Conservation (phyloP, 2,329 filamentous ascomycete genomes). For the Fusarium poae region DNA sequence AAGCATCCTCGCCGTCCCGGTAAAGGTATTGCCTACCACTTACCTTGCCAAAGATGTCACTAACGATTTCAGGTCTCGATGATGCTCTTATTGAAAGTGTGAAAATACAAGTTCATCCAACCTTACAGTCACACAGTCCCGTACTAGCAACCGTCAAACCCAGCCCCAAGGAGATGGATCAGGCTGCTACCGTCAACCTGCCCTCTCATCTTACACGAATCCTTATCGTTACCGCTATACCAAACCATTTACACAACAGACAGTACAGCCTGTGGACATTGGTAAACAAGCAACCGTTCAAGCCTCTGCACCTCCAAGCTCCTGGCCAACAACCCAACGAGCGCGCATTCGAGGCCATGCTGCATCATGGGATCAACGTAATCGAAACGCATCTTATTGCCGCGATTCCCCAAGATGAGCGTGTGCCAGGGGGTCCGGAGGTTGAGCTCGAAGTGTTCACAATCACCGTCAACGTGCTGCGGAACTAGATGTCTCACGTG, state of each 20-base stretch:
- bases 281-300: slow-evolving; percentile 75
- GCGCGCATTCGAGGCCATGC: slow-evolving; percentile 79
- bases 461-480: slow-evolving; percentile 78
- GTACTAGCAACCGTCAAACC: slow-evolving; percentile 75
- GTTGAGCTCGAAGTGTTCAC: slow-evolving; percentile 84
- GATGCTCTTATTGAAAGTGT: slow-evolving; percentile 77
- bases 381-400: slow-evolving; percentile 84
- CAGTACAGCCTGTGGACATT: slow-evolving; percentile 83
- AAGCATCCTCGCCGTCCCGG: slow-evolving; percentile 57
- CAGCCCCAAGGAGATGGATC: slow-evolving; percentile 73
- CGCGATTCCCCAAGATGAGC: slow-evolving; percentile 72
- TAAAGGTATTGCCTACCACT: slow-evolving; percentile 55
- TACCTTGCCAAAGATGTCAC: not conserved
- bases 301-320: slow-evolving; percentile 60
- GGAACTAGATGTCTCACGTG: slow-evolving; percentile 51
- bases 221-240: slow-evolving; percentile 76
- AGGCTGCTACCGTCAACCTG: slow-evolving; percentile 79
- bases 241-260: slow-evolving; percentile 71
- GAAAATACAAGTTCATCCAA: slow-evolving; percentile 75
- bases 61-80: slow-evolving; percentile 59
- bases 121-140: slow-evolving; percentile 70
- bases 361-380: slow-evolving; percentile 80
- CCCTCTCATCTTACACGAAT: slow-evolving; percentile 76
- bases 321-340: slow-evolving; percentile 69
- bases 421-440: slow-evolving; percentile 68